A percentile compares a stretch with the other conserved stretches of the same genome.
Conservation (phyloP, 495 filamentous ascomycete genomes). For the Penicillium odoratum region DNA sequence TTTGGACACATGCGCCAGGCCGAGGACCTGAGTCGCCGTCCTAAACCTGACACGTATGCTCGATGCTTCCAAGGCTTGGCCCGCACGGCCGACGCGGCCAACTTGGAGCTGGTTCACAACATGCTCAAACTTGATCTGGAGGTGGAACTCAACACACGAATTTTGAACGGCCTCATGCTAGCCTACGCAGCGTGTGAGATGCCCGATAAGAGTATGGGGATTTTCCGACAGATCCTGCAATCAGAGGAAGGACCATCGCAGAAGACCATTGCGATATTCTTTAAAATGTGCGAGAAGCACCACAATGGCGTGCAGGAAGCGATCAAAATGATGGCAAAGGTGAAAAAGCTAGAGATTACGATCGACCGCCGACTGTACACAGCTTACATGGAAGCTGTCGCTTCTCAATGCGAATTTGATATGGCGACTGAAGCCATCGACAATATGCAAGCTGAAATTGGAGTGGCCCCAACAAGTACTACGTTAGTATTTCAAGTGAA, state of each 20-base stretch:
- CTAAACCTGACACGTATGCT: conserved; percentile 72
- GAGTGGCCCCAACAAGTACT: conserved; percentile 60
- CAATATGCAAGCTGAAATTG: conserved; percentile 62
- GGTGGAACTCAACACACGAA: conserved; percentile 70
- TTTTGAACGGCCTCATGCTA: conserved; percentile 83
- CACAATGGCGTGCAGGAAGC: conserved; percentile 64
- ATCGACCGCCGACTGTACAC: conserved; percentile 70
- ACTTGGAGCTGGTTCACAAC: conserved; percentile 75
- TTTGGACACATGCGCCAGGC: conserved; percentile 88
- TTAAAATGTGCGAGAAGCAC: conserved; percentile 69
- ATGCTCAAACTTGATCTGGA: conserved; percentile 86
- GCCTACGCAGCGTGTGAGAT: conserved; percentile 71
- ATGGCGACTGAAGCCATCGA: conserved; percentile 63
- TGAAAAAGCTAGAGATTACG: conserved; percentile 72
- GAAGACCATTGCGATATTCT: conserved; percentile 71
- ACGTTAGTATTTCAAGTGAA: conserved; percentile 59
- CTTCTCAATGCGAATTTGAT: conserved; percentile 64
- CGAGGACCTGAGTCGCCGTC: conserved; percentile 52
- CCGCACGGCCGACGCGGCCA: conserved; percentile 58
- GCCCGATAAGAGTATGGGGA: conserved; percentile 63
- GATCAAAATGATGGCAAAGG: conserved; percentile 69
- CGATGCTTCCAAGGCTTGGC: conserved; percentile 76
- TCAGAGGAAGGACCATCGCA: conserved; percentile 81
- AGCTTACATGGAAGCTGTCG: conserved; percentile 72
- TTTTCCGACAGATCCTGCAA: conserved; percentile 78